Conservation (phyloP, 129 eudicot species). For the Tagetes erecta region DNA sequence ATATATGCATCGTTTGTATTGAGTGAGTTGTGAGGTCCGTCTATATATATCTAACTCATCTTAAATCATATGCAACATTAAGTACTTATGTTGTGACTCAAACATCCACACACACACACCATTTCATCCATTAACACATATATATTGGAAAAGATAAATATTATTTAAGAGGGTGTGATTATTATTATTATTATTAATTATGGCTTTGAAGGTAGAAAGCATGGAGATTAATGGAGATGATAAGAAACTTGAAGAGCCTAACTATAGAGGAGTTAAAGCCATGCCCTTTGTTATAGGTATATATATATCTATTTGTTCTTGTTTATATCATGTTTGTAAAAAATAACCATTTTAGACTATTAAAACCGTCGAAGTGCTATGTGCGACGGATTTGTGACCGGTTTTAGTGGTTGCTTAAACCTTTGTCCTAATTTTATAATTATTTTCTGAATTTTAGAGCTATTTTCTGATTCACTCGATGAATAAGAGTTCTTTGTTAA, state of each 20-base stretch:
- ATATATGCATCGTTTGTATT: neutral
- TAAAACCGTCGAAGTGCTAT: too few relatives aligned
- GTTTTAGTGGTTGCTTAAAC: too few relatives aligned
- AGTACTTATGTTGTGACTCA: constrained; percentile 8
- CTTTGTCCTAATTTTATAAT: too few relatives aligned
- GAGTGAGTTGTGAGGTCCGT: neutral
- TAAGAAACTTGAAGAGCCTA: constrained; percentile 27
- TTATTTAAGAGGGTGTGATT: neutral
- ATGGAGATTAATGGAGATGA: constrained; percentile 35
- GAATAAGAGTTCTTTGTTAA: too few relatives aligned
- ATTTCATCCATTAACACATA: neutral
- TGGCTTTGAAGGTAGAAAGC: constrained; percentile 25
- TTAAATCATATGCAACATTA: neutral
- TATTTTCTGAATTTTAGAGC: too few relatives aligned
- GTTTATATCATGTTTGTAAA: neutral
- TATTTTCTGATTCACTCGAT: too few relatives aligned
- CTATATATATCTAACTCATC: constrained; percentile 15
- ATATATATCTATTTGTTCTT: neutral
- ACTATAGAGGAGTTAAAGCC: constrained; percentile 56
- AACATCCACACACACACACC: neutral
- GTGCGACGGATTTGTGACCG: too few relatives aligned
- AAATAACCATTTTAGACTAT: too few relatives aligned
- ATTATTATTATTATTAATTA: neutral
- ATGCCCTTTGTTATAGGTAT: constrained; percentile 53
- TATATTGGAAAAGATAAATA: neutral